These are phyloP conservation scores for Solanum bulbocastanum DNA, from an alignment of 257 asterid genomes.

Conservation along the genomic window DNA sequence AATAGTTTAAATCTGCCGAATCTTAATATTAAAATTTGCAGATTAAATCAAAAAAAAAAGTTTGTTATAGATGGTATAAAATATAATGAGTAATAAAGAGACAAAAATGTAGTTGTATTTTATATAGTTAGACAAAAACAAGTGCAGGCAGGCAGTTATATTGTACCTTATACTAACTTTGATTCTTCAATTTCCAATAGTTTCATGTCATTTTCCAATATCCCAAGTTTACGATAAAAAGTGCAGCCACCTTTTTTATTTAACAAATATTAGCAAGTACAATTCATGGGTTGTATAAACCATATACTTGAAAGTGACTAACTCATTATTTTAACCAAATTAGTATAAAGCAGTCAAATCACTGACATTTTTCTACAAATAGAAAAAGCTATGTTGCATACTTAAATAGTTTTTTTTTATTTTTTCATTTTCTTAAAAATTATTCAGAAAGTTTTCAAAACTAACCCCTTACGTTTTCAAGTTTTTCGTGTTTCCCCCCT, in stretches of 20 bases:
- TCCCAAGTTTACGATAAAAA: background rate
- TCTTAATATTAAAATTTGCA: background rate
- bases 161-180: background rate
- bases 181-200: background rate
- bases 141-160: constrained; percentile 3
- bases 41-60: background rate
- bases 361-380: background rate
- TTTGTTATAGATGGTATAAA: background rate
- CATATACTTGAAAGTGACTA: background rate
- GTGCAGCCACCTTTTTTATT: background rate
- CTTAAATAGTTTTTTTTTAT: background rate
- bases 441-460: background rate
- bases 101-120: background rate
- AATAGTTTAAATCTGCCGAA: background rate
- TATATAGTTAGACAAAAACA: background rate
- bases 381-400: background rate
- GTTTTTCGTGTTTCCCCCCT: background rate
- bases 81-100: background rate
- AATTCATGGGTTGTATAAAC: constrained; percentile 1
- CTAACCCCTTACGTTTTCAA: background rate
- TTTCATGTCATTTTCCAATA: constrained; percentile 3
- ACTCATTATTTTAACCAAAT: background rate
- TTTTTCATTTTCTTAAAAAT: background rate
- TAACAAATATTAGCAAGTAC: constrained; percentile 3
- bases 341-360: background rate